Evolutionary conservation across 179 eudicot genomes (phyloP), one percentile per base, ranked within the genome.

Genomic region (Silene vulgaris): DNA sequence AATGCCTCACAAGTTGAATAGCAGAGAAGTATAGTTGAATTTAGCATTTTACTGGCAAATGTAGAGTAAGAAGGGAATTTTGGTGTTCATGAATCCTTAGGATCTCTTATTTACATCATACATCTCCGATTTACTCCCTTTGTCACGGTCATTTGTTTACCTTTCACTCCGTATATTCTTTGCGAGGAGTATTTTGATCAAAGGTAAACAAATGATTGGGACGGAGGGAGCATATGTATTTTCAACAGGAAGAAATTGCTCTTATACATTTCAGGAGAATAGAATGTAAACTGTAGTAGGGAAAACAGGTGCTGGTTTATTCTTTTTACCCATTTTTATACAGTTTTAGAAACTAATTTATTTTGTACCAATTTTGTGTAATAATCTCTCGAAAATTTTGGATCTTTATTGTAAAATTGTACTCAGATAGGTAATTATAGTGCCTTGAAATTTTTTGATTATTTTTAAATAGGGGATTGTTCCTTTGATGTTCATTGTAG

Each of bases 1-100:
- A 78, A 50, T 90, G 96, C 85, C 69, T 80, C 74, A 84, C 87
- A 59, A 76, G 19, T 48, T 80, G 79, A 80, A 40, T 35, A 59
- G 72, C 52, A 45, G 52, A 11, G 52, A 11, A 45, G 56, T 12
- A 63, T 76, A 72, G 64, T 40, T 14, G 5, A 29, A 9, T 62
- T 40, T 37, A 5, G 43, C 30, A 8, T 23, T 62, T 70, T 77
- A 35, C 76, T 72, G 66, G 54, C 73, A 29, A 57, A 16, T 26
- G 81, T 69, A 74, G 78, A 79, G 71, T 54, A 56, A 32, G 62
- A 70, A 75, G 29, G 82, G 73, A 70, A 64, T 45, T 75, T 80
- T 75, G 65, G 72, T 23, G 57, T 54, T 75, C 69, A 69, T 9
- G 52, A 45, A 45, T 45, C 13, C 52, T 35, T 75, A 80, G 79